phyloP scores from a whole-genome alignment of 139 green algal genomes.

The Chlamydomonas incerta region DNA sequence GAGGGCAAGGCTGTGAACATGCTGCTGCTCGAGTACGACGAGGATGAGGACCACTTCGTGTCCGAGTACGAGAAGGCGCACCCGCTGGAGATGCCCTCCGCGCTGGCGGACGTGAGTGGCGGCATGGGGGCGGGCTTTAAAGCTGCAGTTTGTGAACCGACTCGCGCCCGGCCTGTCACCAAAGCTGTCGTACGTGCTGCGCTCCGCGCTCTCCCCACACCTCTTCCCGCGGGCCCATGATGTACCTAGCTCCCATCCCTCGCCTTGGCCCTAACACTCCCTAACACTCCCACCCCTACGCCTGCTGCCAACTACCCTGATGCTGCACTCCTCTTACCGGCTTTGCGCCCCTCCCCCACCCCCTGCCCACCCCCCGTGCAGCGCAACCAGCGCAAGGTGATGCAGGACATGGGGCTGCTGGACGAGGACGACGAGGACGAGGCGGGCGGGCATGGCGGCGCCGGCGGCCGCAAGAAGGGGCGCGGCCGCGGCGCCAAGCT shows the following conservation, averaged over 20 bases:
- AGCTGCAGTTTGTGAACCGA: too few species aligned
- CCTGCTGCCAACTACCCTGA: too few species aligned
- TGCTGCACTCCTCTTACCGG: too few species aligned
- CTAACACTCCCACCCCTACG: too few species aligned
- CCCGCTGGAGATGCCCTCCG: slow-evolving; percentile 66
- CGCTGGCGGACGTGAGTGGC: slow-evolving; percentile 52
- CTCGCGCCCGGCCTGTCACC: too few species aligned
- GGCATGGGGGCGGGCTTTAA: background rate
- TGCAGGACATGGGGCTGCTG: slow-evolving; percentile 58
- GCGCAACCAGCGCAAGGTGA: slow-evolving; percentile 53
- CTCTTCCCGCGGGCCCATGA: background rate
- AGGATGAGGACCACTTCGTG: slow-evolving; percentile 59
- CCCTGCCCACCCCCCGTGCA: slow-evolving; percentile 11
- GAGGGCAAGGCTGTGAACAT: slow-evolving; percentile 28
- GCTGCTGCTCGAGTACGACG: slow-evolving; percentile 53
- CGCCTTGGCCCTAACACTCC: too few species aligned
- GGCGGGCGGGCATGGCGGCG: background rate
- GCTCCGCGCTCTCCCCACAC: background rate
- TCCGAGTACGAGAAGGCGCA: slow-evolving; percentile 68
- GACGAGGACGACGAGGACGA: slow-evolving; percentile 58
- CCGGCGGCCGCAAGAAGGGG: slow-evolving; percentile 43
- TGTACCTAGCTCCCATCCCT: too few species aligned
- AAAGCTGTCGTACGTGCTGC: too few species aligned
- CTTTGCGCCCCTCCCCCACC: too few species aligned
- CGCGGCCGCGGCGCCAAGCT: slow-evolving; percentile 25